Base-by-base conservation (phyloP, 2,329 filamentous ascomycete species). In the Ophiostoma novo-ulmi region DNA sequence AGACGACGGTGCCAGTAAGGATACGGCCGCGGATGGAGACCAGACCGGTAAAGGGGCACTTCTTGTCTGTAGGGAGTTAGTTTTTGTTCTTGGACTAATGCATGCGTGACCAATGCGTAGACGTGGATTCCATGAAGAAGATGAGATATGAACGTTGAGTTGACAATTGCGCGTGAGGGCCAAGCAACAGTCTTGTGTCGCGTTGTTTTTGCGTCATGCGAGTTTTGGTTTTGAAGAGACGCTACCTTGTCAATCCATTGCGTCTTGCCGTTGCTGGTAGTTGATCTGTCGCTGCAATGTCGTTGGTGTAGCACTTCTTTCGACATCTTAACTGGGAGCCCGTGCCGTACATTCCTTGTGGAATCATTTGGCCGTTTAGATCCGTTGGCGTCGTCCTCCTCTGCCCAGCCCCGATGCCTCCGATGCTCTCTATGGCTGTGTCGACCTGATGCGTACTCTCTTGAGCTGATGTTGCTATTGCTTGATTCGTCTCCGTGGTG, bases 21-120 rank as follows among this genome's bases (percentile, higher is more conserved):
- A 99, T 99, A 94, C 95, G 94, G 85, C 95, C 95, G 87, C 95
- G 95, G 88, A 99, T 99, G 77, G 95, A 98, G 83, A 99, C 94
- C 83, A 94, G 88, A 83, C 96, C 96, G 79, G 93, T 97, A 91
- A 99, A 99, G 78, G 95, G 95, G 91, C 95, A 99, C 89, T 99
- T 99, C 93, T 99, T 99, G 91, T 99, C 95, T 97, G 81, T 80
- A 31, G 14, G 39, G 1, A 5, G 68, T 69, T 70, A 70, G 69
- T 67, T 13, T 6, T 14, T 71, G 58, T 44, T 67, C 14, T 22
- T 20, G 13, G 64, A 10, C 20, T 13, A 31, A 31, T 31, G 31
- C 3, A 20, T 48, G 44, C 2, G 20, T 48, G 5, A 20, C 20
- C 36, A 66, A 26, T 66, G 20, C 52, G n/a, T 26, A 10, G 31